Base-by-base conservation (phyloP, 1,139 yeast genomes). In the Pichiaceae sp. region DNA sequence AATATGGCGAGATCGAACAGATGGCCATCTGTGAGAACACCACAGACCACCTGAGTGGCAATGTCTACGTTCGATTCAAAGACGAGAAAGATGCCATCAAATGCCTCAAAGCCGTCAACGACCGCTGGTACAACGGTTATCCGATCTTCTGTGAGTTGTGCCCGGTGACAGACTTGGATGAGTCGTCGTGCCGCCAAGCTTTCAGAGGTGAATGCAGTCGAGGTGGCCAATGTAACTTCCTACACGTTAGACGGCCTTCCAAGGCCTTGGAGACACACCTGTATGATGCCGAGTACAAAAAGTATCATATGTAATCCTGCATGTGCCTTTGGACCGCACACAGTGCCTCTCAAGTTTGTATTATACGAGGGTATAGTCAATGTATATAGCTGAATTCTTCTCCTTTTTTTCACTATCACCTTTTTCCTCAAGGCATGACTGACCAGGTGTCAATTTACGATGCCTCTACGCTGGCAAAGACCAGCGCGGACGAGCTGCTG, bases 121-220 rank as follows among this genome's bases (percentile, higher is more conserved):
- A 76, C 33, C 72, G 93, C 42, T 89, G 96, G 96, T 89, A 75
- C 53, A 76, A 76, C 38, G 78, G 75, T 7, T 62, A 78, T 40
- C 97, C 97, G 0, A 77, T 89, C 0, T 83, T 79, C 56, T 77
- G 89, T 52, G 94, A 85, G 49, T 63, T 85, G 32, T 74, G 87
- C 17, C 94, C 96, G 6, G 93, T 84, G 21, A 63, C 70, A 3
- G 77, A 72, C 52, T 75, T 85, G 48, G 64, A 68, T 32, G 94
- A 82, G 41, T 85, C 95, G 12, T 71, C 76, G 38, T 89, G 97
- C 53, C 54, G 72, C 31, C 28, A 25, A 14, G 42, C 46, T 9
- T 50, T 45, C 38, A 21, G 38, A 3, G 46, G 47, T 9, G 41
- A 37, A 27, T 89, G 97, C 56, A 70, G 68, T 20, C 69, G 97